phyloP scores from a whole-genome alignment of 1,284 basidiomycete species.

The Sphagnurus paluster region DNA sequence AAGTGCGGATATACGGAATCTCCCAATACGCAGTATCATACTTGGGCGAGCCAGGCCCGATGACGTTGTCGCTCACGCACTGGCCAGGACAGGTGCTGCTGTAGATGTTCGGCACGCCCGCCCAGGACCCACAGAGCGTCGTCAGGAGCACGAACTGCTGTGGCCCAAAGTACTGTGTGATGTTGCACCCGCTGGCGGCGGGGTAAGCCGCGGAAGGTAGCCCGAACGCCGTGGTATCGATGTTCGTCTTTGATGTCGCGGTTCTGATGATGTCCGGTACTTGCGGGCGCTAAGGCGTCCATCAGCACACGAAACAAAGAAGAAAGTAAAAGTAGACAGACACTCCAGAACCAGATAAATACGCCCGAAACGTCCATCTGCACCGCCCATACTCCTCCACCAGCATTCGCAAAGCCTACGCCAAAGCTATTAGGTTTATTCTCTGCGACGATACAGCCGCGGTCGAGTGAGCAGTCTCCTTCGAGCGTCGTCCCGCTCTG shows the following conservation, averaged over 20 bases:
- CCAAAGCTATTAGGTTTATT: slow-evolving; percentile 60
- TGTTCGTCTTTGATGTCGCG: slow-evolving; percentile 34
- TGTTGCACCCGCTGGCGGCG: slow-evolving; percentile 43
- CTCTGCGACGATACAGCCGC: slow-evolving; percentile 68
- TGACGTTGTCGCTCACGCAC: slow-evolving; percentile 35
- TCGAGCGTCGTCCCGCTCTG: slow-evolving; percentile 25
- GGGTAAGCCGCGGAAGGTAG: slow-evolving; percentile 36
- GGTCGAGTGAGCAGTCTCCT: slow-evolving; percentile 47
- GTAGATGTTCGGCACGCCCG: slow-evolving; percentile 46
- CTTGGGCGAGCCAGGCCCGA: slow-evolving; percentile 37
- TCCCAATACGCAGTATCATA: slow-evolving; percentile 53
- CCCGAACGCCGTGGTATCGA: slow-evolving; percentile 47
- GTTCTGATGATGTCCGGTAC: slow-evolving; percentile 40
- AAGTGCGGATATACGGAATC: slow-evolving; percentile 38
- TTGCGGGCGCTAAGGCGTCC: slow-evolving; percentile 24
- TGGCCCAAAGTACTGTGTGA: slow-evolving; percentile 51
- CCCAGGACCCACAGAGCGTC: slow-evolving; percentile 58
- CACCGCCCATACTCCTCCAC: slow-evolving; percentile 74
- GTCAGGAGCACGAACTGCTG: slow-evolving; percentile 54
- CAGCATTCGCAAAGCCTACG: slow-evolving; percentile 55
- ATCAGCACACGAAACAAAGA: background rate
- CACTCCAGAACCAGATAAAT: slow-evolving; percentile 79
- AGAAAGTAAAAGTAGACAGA: slow-evolving; percentile 33
- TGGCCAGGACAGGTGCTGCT: slow-evolving; percentile 35
- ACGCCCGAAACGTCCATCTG: slow-evolving; percentile 65